A percentile compares a stretch with the other conserved stretches of the same genome.
phyloP scores from a whole-genome alignment of 306 rosid genomes.

The Pyrus communis region DNA sequence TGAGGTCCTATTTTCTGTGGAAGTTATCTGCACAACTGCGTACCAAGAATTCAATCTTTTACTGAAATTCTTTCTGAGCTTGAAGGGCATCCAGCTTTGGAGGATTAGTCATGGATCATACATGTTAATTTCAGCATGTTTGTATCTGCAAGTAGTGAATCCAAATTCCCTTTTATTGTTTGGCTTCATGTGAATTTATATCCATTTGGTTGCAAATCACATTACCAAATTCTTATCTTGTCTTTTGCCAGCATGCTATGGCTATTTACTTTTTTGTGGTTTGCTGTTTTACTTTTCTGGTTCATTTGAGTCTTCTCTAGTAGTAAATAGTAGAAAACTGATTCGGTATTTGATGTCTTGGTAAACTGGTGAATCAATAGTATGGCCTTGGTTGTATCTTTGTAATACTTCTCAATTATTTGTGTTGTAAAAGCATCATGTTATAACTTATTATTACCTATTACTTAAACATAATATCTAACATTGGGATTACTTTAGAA shows the following conservation, averaged over 20 bases:
- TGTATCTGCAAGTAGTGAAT: constrained; percentile 21
- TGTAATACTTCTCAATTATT: not conserved
- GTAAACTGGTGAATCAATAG: not conserved
- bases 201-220: not conserved
- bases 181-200: constrained; percentile 5
- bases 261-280: not conserved
- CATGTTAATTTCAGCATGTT: constrained; percentile 5
- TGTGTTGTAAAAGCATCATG: not conserved
- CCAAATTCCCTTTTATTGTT: not conserved
- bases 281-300: not conserved
- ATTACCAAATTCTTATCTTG: not conserved
- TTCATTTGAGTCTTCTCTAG: too few species aligned
- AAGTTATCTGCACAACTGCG: too few species aligned
- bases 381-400: not conserved
- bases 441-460: not conserved
- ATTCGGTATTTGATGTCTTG: not conserved
- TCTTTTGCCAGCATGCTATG: constrained; percentile 1
- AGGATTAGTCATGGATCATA: constrained; percentile 26
- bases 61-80: constrained; percentile 37
- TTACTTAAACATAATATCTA: not conserved
- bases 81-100: constrained; percentile 35
- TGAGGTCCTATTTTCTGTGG: too few species aligned
- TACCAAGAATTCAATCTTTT: not conserved
- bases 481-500: not conserved
- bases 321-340: not conserved